Conservation (phyloP, 208 protist genomes). For the Herpetomonas tarakana region DNA sequence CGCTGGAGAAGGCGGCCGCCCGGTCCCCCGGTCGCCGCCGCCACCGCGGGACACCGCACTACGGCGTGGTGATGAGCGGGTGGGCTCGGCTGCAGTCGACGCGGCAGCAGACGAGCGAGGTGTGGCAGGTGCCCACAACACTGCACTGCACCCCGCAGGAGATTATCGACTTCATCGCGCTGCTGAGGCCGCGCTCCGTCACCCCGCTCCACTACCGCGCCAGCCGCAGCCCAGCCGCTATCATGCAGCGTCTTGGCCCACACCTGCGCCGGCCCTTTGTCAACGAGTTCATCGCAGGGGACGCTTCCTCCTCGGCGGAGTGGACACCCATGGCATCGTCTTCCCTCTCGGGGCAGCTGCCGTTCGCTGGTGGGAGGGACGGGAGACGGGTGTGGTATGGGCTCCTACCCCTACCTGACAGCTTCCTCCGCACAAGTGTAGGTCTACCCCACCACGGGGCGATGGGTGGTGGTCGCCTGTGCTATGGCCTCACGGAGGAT, state of each 20-base stretch:
- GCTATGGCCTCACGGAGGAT: not conserved
- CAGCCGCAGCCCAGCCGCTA: slow-evolving; percentile 26
- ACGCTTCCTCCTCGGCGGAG: not conserved
- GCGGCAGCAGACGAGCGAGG: slow-evolving; percentile 5
- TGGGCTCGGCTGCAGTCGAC: slow-evolving; percentile 52
- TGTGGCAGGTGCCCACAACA: slow-evolving; percentile 69
- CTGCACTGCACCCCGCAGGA: slow-evolving; percentile 73
- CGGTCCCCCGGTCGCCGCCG: too few relatives aligned
- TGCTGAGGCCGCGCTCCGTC: slow-evolving; percentile 54
- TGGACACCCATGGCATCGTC: too few relatives aligned
- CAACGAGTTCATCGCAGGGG: slow-evolving; percentile 20
- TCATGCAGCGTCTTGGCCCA: slow-evolving; percentile 58
- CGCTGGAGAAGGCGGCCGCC: slow-evolving; percentile 25
- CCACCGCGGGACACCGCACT: slow-evolving; percentile 37
- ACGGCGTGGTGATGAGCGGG: slow-evolving; percentile 68
- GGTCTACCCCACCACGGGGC: too few relatives aligned
- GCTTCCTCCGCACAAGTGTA: too few relatives aligned
- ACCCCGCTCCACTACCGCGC: slow-evolving; percentile 61
- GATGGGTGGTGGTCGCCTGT: not conserved
- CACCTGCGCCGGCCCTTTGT: slow-evolving; percentile 42
- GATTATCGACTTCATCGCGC: slow-evolving; percentile 62
- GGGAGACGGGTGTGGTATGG: too few relatives aligned
- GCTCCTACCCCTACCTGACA: too few relatives aligned
- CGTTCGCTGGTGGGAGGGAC: too few relatives aligned
- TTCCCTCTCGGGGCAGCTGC: too few relatives aligned